These are phyloP conservation scores for Talaromyces funiculosus DNA, from an alignment of 2,329 filamentous ascomycete species.

Conservation along the genomic window DNA sequence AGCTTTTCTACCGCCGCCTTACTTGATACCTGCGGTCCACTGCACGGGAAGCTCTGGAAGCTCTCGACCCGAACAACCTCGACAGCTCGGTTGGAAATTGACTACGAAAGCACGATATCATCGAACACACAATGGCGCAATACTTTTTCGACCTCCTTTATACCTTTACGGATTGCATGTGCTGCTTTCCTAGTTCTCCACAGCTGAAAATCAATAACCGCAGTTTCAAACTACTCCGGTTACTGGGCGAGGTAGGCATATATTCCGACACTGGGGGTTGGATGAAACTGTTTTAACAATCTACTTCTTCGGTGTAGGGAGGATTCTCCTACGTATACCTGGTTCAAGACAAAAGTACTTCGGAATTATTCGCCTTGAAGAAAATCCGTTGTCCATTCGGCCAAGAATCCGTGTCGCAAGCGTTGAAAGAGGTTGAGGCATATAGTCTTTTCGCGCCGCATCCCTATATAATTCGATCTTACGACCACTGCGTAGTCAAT, in stretches of 20 bases:
- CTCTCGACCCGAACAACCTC: background rate
- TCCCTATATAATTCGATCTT: slow-evolving; percentile 76
- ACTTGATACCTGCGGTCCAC: background rate
- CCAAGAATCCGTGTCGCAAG: slow-evolving; percentile 88
- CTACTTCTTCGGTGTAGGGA: slow-evolving; percentile 50
- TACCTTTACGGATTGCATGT: slow-evolving; percentile 89
- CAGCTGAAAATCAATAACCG: slow-evolving; percentile 92
- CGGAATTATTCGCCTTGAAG: slow-evolving; percentile 87
- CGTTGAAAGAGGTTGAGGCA: slow-evolving; percentile 94
- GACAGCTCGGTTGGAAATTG: background rate
- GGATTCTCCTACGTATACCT: slow-evolving; percentile 99
- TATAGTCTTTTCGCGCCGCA: slow-evolving; percentile 83
- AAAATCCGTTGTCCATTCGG: slow-evolving; percentile 99
- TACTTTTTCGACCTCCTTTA: slow-evolving; percentile 84
- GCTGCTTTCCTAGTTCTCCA: slow-evolving; percentile 90
- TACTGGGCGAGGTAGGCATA: slow-evolving; percentile 74
- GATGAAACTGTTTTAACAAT: background rate
- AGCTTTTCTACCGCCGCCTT: background rate
- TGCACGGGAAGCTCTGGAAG: background rate
- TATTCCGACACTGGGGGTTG: background rate
- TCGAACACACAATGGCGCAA: slow-evolving; percentile 58
- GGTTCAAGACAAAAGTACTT: slow-evolving; percentile 80
- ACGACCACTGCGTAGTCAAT: slow-evolving; percentile 75
- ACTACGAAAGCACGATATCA: background rate
- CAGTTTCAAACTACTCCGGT: slow-evolving; percentile 89